Conservation (phyloP, 495 filamentous ascomycete genomes). For the Rhypophila decipiens region DNA sequence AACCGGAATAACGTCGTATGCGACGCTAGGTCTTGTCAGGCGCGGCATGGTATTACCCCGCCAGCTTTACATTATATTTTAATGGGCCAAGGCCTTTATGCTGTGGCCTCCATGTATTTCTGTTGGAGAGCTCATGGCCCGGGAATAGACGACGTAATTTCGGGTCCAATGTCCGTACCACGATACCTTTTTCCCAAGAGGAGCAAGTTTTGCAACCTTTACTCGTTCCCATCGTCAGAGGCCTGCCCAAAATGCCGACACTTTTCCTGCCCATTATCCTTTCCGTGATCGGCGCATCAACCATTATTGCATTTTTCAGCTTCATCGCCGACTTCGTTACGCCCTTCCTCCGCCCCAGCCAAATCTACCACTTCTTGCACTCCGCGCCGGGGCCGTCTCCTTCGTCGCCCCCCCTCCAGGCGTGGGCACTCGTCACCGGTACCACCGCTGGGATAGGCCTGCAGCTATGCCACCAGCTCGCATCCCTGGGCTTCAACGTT, state of each 20-base stretch:
- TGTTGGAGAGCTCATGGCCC: too few species aligned
- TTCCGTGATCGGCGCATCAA: background rate
- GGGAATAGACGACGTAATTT: too few species aligned
- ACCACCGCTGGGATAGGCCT: constrained; percentile 56
- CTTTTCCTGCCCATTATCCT: background rate
- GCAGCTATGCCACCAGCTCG: constrained; percentile 43
- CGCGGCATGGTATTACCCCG: too few species aligned
- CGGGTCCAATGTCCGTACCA: too few species aligned
- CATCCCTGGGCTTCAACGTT: constrained; percentile 50
- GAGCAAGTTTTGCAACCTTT: too few species aligned
- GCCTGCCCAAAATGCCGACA: background rate
- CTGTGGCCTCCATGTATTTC: too few species aligned
- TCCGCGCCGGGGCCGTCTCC: constrained; percentile 9
- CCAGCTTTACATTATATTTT: too few species aligned
- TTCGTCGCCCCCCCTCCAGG: constrained; percentile 13
- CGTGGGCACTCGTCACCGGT: constrained; percentile 58
- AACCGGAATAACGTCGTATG: too few species aligned
- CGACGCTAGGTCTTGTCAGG: too few species aligned
- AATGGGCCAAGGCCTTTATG: too few species aligned
- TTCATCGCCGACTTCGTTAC: background rate
- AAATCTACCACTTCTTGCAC: constrained; percentile 18
- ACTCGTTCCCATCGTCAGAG: too few species aligned
- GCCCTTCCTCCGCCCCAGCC: constrained; percentile 3
- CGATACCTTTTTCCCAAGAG: too few species aligned
- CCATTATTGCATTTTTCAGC: background rate